A percentile compares a stretch with the other conserved stretches of the same genome.
Evolutionary conservation across 2,329 filamentous ascomycete species (phyloP).

Genomic region (Fusarium sp.): DNA sequence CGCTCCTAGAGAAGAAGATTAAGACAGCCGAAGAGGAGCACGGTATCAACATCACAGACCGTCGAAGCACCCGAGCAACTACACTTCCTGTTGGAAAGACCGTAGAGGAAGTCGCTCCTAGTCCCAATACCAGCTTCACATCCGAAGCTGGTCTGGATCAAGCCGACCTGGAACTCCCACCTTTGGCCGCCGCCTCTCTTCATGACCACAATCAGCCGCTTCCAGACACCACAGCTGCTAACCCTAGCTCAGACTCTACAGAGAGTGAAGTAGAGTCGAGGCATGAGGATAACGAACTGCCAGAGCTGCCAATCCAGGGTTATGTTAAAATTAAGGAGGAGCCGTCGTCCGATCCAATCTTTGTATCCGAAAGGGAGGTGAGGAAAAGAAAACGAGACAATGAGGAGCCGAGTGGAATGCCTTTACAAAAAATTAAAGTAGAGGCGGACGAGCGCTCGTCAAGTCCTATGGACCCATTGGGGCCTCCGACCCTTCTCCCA

Average conservation of each 20-base stretch:
- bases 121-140: constrained; percentile 33
- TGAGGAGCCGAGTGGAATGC: constrained; percentile 35
- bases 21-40: constrained; percentile 55
- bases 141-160: constrained; percentile 43
- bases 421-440: constrained; percentile 54
- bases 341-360: constrained; percentile 64
- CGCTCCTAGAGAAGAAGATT: constrained; percentile 57
- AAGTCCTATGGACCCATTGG: constrained; percentile 44
- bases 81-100: constrained; percentile 14
- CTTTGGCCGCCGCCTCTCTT: constrained; percentile 40
- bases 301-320: constrained; percentile 31
- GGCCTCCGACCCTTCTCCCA: constrained; percentile 47
- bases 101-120: constrained; percentile 21
- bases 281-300: constrained; percentile 38
- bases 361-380: constrained; percentile 62
- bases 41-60: constrained; percentile 47
- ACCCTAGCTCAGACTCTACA: constrained; percentile 46
- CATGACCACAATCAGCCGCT: constrained; percentile 9
- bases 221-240: constrained; percentile 4
- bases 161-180: constrained; percentile 45
- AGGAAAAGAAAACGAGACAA: constrained; percentile 59
- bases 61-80: constrained; percentile 16
- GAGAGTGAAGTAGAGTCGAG: constrained; percentile 45
- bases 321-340: constrained; percentile 58
- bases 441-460: constrained; percentile 50